Conservation (phyloP, 139 green algal species). For the Micromonas pusilla region DNA sequence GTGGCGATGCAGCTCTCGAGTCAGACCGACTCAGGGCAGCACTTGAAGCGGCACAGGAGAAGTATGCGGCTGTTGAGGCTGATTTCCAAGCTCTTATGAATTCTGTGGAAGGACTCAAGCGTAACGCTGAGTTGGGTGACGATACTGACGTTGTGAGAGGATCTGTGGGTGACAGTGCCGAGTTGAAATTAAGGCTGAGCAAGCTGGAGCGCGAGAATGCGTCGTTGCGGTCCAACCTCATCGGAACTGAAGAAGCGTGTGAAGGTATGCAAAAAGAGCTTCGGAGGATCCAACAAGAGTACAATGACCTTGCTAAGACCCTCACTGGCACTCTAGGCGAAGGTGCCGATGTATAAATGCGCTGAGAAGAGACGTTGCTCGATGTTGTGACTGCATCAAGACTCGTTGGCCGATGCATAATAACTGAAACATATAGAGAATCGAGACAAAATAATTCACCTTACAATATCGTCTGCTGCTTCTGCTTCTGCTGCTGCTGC, state of each 20-base stretch:
- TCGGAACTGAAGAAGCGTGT: background rate
- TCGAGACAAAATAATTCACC: background rate
- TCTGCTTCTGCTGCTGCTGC: background rate
- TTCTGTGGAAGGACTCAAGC: too few relatives aligned
- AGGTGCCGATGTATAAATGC: too few relatives aligned
- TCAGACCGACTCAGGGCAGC: too few relatives aligned
- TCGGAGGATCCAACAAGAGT: background rate
- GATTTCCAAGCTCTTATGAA: too few relatives aligned
- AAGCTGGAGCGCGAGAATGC: background rate
- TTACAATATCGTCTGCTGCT: background rate
- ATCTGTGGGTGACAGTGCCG: too few relatives aligned
- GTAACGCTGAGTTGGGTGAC: too few relatives aligned
- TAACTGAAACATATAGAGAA: constrained; percentile 1
- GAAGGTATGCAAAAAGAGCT: background rate
- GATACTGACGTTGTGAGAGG: too few relatives aligned
- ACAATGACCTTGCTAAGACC: background rate
- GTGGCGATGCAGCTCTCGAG: too few relatives aligned
- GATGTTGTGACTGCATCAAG: too few relatives aligned
- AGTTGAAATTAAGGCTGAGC: background rate
- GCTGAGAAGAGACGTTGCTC: too few relatives aligned
- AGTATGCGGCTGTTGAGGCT: too few relatives aligned
- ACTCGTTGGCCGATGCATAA: background rate
- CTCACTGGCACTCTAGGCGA: background rate
- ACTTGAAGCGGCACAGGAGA: too few relatives aligned
- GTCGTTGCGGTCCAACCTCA: background rate